Evolutionary conservation across 2,329 filamentous ascomycete species (phyloP), one percentile per base, ranked within the genome.

Genomic region (Simplicillium sp.): DNA sequence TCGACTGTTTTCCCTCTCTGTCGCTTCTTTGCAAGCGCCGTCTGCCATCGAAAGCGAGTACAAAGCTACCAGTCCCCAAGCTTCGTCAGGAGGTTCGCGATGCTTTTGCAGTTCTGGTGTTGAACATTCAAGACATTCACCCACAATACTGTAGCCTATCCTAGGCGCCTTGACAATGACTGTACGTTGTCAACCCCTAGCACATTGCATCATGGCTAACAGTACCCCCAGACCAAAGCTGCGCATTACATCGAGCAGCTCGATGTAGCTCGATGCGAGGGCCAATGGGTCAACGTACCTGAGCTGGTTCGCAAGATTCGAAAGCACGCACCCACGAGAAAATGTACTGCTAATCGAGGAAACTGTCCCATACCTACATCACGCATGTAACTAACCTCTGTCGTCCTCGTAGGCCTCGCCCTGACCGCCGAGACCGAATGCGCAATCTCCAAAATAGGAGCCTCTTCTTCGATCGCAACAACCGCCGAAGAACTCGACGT

Each of bases 301-400:
- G 90, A 97, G 66, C 75, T 94, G 48, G 82, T 92, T 54, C 80
- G 90, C 59, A 98, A 98, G 65, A 76, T 97, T 55, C 84, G 84
- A 56, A 97, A 98, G 64, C 90, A 98, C 73, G 86, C 88, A 52
- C 83, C 88, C 33, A 77, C 85, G 46, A 78, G 86, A 61, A 77
- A 77, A 64, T 95, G 90, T 96, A 82, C 20, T 6, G 20, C 20
- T 9, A 25, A 25, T 25, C 20, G 9, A 25, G 20, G 20, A 25
- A 5, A 25, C 9, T 9, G 20, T 6, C 6, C 9, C 20, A 42
- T 45, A 38, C 44, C 36, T 34, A 39, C 44, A 41, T 36, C 36
- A 42, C 37, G 36, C 41, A n/a, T 29, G 8, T 32, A 29, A 13
- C 36, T 36, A 15, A 20, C 13, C 4, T 36, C 8, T 36, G 34